phyloP scores from a whole-genome alignment of 345 rosid species.

The Kernera saxatilis region DNA sequence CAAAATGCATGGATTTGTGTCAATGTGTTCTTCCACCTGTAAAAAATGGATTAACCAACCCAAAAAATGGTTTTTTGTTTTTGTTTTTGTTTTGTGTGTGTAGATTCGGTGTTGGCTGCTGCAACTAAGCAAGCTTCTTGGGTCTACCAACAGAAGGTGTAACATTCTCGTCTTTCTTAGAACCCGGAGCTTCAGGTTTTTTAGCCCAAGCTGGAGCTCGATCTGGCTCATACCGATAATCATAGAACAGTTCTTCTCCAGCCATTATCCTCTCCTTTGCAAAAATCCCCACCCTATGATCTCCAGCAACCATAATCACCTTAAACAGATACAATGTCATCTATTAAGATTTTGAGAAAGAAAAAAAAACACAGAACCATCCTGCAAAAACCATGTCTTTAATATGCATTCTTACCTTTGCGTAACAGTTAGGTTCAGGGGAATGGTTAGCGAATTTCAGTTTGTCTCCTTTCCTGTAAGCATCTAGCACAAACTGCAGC shows the following conservation, averaged over 20 bases:
- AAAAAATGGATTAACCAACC: neutral
- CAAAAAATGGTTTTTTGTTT: neutral
- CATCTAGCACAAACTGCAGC: constrained; percentile 95
- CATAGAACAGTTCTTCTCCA: constrained; percentile 94
- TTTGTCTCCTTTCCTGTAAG: constrained; percentile 96
- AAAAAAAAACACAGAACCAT: no score
- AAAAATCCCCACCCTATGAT: constrained; percentile 92
- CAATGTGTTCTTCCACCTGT: neutral
- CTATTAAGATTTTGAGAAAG: neutral
- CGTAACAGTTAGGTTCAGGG: constrained; percentile 97
- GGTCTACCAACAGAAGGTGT: constrained; percentile 83
- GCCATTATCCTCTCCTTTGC: constrained; percentile 87
- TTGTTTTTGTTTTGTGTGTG: neutral
- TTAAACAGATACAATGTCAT: constrained; percentile 27
- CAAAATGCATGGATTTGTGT: no score
- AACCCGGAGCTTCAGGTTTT: constrained; percentile 86
- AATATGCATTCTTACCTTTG: constrained; percentile 52
- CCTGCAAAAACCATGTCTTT: neutral
- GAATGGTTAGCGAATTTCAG: constrained; percentile 95
- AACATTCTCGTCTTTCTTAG: constrained; percentile 69
- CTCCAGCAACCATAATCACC: constrained; percentile 98
- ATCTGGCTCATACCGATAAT: constrained; percentile 93
- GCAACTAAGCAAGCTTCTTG: constrained; percentile 78
- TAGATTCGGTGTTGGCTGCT: neutral
- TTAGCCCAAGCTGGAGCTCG: constrained; percentile 99